Evolutionary conservation across 768 basidiomycete genomes (phyloP), one percentile per base, ranked within the genome.

Genomic region (Tylopilus subfusipes): DNA sequence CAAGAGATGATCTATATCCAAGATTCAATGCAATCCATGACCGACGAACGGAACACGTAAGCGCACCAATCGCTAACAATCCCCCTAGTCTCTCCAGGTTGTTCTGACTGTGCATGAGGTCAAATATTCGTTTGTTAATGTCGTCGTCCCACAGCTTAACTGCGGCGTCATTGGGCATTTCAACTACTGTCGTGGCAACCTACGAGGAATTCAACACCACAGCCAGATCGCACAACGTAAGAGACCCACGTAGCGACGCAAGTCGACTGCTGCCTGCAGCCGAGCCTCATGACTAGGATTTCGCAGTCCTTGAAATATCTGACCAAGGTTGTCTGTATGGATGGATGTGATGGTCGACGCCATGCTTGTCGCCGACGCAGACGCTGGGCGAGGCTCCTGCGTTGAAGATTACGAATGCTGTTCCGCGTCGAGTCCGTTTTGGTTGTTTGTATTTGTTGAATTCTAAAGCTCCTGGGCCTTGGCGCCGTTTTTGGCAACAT

Each of bases 81-180:
- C 93, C 94, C 14, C 93, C 95, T 50, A 93, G 81, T 59, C 90
- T 88, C 68, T 95, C 93, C 22, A 78, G 75, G 48, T 78, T 82
- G 65, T 83, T 85, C 65, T 85, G 84, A 63, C 88, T 90, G 65
- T 94, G 91, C 53, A 90, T 86, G 42, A 93, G 79, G 60, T 89
- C 86, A 65, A 93, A 91, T 50, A 95, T 75, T 34, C 84, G 76
- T 57, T 82, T 79, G 66, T 86, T 93, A 61, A 95, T 87, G 52
- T 83, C 84, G 59, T 91, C 87, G 57, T 93, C 89, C 90, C 90
- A 93, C 46, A 93, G 73, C 67, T 91, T 90, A 0, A 84, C 81
- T 11, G 86, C 85, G 13, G 83, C 83, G 60, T 93, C 91, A 2
- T 89, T 83, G 11, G 88, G 83, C 82, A 91, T 85, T 66, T 93